Evolutionary conservation across 352 stramenopile species (phyloP).

Genomic region (Aphanomyces invadans): DNA sequence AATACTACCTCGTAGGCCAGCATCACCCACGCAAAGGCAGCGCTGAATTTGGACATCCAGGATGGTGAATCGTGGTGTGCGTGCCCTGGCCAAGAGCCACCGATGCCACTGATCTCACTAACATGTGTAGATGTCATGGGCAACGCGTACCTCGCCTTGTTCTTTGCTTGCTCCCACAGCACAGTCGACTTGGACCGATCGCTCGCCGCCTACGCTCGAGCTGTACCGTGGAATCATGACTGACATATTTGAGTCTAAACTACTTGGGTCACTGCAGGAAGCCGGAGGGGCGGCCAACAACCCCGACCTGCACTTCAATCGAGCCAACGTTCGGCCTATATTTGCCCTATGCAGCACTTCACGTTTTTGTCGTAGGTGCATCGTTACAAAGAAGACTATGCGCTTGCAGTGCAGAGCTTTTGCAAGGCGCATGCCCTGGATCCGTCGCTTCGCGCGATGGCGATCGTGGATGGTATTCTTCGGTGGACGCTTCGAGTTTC

Average conservation of each 20-base stretch:
- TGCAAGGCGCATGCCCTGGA: constrained; percentile 16
- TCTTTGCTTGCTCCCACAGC: constrained; percentile 19
- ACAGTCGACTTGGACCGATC: constrained; percentile 19
- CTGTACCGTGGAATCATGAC: too few species aligned
- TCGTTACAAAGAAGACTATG: constrained; percentile 25
- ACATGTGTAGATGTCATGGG: constrained; percentile 18
- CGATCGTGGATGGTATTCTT: constrained; percentile 13
- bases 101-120: background rate
- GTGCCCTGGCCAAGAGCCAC: background rate
- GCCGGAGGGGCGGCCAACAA: constrained; percentile 6
- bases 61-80: constrained; percentile 24
- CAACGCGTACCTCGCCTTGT: constrained; percentile 20
- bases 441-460: constrained; percentile 19
- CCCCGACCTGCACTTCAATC: constrained; percentile 24
- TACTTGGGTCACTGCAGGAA: too few species aligned
- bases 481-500: constrained; percentile 9
- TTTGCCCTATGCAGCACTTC: background rate
- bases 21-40: constrained; percentile 13
- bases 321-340: constrained; percentile 4
- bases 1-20: background rate
- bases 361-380: constrained; percentile 1
- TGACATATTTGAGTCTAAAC: too few species aligned
- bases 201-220: constrained; percentile 15
- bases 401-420: constrained; percentile 12
- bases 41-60: constrained; percentile 16